phyloP scores from a whole-genome alignment of 1,139 yeast genomes.

The Suhomyces chickasaworum region DNA sequence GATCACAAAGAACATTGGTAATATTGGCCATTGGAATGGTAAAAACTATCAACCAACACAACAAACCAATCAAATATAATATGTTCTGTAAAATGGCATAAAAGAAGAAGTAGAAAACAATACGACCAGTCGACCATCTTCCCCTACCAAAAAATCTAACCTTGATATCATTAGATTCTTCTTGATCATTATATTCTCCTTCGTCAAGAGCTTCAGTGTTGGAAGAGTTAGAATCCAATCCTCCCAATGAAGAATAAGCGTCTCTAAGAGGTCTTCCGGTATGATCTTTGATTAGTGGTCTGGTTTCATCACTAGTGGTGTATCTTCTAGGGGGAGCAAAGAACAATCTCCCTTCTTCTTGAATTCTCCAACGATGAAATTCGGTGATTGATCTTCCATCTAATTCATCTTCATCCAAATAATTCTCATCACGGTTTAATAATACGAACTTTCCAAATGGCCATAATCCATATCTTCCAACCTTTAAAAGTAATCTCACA shows the following conservation, averaged over 20 bases:
- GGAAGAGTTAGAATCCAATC: slow-evolving; percentile 1
- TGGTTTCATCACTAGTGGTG: slow-evolving; percentile 38
- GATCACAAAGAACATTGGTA: slow-evolving; percentile 61
- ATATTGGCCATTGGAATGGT: slow-evolving; percentile 92
- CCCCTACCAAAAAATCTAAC: slow-evolving; percentile 88
- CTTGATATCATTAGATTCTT: slow-evolving; percentile 41
- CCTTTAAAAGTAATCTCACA: slow-evolving; percentile 57
- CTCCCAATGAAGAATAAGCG: slow-evolving; percentile 38
- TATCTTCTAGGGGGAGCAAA: slow-evolving; percentile 64
- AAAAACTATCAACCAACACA: slow-evolving; percentile 84
- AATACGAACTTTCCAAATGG: slow-evolving; percentile 94
- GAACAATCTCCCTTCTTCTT: slow-evolving; percentile 69
- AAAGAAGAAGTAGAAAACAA: slow-evolving; percentile 73
- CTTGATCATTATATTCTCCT: slow-evolving; percentile 27
- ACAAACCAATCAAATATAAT: slow-evolving; percentile 52
- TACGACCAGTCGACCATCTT: slow-evolving; percentile 83
- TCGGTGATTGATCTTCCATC: slow-evolving; percentile 87
- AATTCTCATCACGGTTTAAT: slow-evolving; percentile 74
- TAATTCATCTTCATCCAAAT: slow-evolving; percentile 81
- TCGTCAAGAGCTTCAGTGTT: slow-evolving; percentile 21
- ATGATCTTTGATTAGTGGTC: slow-evolving; percentile 48
- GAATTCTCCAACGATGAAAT: slow-evolving; percentile 86
- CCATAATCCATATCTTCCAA: slow-evolving; percentile 71
- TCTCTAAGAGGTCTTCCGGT: slow-evolving; percentile 47
- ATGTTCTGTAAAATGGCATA: slow-evolving; percentile 73